Conservation (phyloP, 169 alveolate genomes). For the Cryptosporidium sp. region DNA sequence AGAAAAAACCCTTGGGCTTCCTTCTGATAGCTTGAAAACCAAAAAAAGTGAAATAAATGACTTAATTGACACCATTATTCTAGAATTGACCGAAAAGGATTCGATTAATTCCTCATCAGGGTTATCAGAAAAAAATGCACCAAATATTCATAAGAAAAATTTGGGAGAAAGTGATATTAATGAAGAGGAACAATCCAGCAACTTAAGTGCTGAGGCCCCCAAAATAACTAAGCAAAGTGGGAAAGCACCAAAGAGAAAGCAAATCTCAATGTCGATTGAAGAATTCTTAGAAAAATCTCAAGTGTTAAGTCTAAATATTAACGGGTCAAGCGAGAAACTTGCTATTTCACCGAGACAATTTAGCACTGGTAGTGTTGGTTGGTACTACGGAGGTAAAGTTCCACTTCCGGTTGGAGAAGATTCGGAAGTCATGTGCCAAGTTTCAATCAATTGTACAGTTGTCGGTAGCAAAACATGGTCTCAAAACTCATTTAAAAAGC, state of each 20-base stretch:
- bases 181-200: background rate
- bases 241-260: constrained; percentile 41
- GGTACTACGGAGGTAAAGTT: constrained; percentile 67
- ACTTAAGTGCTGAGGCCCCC: background rate
- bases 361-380: constrained; percentile 71
- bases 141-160: background rate
- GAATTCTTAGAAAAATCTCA: constrained; percentile 64
- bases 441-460: constrained; percentile 68
- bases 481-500: constrained; percentile 17
- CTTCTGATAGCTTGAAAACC: constrained; percentile 9
- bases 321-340: constrained; percentile 21
- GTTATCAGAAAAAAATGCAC: too few relatives aligned
- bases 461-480: constrained; percentile 68
- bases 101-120: background rate
- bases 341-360: constrained; percentile 63
- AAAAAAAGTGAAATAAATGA: constrained; percentile 38
- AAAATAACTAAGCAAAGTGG: background rate
- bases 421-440: constrained; percentile 47
- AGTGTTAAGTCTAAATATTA: constrained; percentile 18
- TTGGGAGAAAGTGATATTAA: background rate
- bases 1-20: constrained; percentile 30
- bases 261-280: constrained; percentile 54
- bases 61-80: constrained; percentile 21
- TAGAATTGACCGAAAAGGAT: constrained; percentile 6
- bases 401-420: constrained; percentile 70